phyloP scores from a whole-genome alignment of 768 basidiomycete species.

The Termitomyces sp. region DNA sequence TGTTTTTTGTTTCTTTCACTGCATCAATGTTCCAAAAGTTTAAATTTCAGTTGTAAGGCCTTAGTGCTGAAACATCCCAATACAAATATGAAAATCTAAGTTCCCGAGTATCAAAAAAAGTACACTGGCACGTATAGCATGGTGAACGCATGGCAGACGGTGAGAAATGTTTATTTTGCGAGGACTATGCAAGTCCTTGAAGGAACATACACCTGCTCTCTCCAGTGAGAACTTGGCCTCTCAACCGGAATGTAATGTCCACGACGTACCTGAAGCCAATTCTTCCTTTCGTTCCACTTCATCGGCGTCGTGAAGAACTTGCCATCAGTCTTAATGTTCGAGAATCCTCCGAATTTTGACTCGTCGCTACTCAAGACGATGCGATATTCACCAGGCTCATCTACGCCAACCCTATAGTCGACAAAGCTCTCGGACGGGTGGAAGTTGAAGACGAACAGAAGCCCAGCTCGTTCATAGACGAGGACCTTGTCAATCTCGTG shows the following conservation, averaged over 20 bases:
- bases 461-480: conserved; percentile 88
- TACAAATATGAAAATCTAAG: not conserved
- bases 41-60: not conserved
- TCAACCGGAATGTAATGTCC: conserved; percentile 13
- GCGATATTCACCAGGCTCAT: conserved; percentile 78
- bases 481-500: conserved; percentile 90
- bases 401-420: conserved; percentile 91
- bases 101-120: not conserved
- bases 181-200: conserved; percentile 63
- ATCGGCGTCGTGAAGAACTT: conserved; percentile 76
- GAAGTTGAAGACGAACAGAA: conserved; percentile 98
- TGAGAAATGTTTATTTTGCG: conserved; percentile 27
- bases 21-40: not conserved
- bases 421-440: conserved; percentile 85
- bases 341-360: conserved; percentile 84
- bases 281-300: conserved; percentile 91
- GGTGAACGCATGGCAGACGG: not conserved
- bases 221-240: not conserved
- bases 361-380: conserved; percentile 84
- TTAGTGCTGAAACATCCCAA: not conserved
- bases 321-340: conserved; percentile 59
- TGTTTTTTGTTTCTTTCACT: not conserved
- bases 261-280: conserved; percentile 70
- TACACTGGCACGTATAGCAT: not conserved
- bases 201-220: conserved; percentile 64